Percentiles rank a stretch among this genome's conserved stretches.
Conservation (phyloP, 2,329 filamentous ascomycete species). For the Immersiporthe knoxdaviesiana region DNA sequence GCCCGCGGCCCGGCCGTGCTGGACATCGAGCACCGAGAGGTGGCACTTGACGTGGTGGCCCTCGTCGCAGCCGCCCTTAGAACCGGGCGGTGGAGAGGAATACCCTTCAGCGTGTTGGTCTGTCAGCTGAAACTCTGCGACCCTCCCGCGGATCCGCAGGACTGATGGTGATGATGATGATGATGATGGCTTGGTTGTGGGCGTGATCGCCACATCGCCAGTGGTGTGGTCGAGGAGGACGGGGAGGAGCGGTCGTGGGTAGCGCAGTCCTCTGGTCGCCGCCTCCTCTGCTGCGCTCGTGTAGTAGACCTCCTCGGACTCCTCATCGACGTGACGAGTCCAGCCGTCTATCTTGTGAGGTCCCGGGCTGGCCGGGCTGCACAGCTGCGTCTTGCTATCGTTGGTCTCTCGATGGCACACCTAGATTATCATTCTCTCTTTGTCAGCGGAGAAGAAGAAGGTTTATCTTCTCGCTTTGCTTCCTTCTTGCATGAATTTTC, state of each 20-base stretch:
- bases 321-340: slow-evolving; percentile 18
- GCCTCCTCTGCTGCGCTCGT: background rate
- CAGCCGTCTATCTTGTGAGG: slow-evolving; percentile 7
- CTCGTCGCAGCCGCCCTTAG: background rate
- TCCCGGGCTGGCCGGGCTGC: background rate
- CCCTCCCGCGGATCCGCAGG: slow-evolving; percentile 4
- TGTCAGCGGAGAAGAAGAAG: background rate
- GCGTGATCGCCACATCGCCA: background rate
- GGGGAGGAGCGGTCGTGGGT: slow-evolving; percentile 7
- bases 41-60: slow-evolving; percentile 14
- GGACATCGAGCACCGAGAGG: slow-evolving; percentile 17
- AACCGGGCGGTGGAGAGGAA: background rate
- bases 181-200: background rate
- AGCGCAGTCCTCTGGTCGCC: background rate
- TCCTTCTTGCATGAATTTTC: background rate
- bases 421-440: background rate
- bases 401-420: background rate
- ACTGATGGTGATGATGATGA: slow-evolving; percentile 5
- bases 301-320: slow-evolving; percentile 17
- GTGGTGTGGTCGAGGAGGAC: background rate
- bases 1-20: slow-evolving; percentile 12
- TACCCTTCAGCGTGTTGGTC: slow-evolving; percentile 1
- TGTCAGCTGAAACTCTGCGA: slow-evolving; percentile 7
- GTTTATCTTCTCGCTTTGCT: background rate
- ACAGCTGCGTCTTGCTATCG: slow-evolving; percentile 9